These are phyloP conservation scores for Penicillium psychrosexuale DNA, from an alignment of 2,329 filamentous ascomycete genomes.

Conservation along the genomic window DNA sequence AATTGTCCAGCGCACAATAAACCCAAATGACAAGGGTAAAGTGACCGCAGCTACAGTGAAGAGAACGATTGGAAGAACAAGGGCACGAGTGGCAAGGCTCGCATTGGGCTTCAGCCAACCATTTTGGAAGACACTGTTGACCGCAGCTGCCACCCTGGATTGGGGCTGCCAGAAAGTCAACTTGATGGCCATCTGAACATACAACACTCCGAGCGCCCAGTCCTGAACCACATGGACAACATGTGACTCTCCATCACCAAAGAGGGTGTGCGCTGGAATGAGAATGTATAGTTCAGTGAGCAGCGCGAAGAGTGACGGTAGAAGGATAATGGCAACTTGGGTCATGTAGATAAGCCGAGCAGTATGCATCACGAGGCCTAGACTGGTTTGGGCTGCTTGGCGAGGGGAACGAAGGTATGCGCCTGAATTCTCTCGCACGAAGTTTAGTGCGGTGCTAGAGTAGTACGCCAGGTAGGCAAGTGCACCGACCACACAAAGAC, in stretches of 20 bases:
- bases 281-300: slow-evolving; percentile 85
- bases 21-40: slow-evolving; percentile 61
- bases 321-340: slow-evolving; percentile 67
- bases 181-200: slow-evolving; percentile 74
- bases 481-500: slow-evolving; percentile 75
- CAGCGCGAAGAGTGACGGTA: slow-evolving; percentile 75
- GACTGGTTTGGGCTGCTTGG: slow-evolving; percentile 25
- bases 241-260: slow-evolving; percentile 42
- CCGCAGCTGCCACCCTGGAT: slow-evolving; percentile 69
- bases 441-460: slow-evolving; percentile 24
- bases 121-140: slow-evolving; percentile 68
- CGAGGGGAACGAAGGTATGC: slow-evolving; percentile 32
- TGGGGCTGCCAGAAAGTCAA: slow-evolving; percentile 66
- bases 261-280: slow-evolving; percentile 79
- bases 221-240: slow-evolving; percentile 80
- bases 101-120: slow-evolving; percentile 79
- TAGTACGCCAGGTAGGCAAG: slow-evolving; percentile 61
- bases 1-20: slow-evolving; percentile 46
- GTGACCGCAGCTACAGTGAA: slow-evolving; percentile 62
- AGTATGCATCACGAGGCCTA: slow-evolving; percentile 30
- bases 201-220: slow-evolving; percentile 90
- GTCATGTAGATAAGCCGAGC: slow-evolving; percentile 71
- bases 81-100: slow-evolving; percentile 74
- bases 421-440: slow-evolving; percentile 24
- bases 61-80: slow-evolving; percentile 71